Evolutionary conservation across 2,329 filamentous ascomycete genomes (phyloP).

Genomic region (Incumbomyces delicatus): DNA sequence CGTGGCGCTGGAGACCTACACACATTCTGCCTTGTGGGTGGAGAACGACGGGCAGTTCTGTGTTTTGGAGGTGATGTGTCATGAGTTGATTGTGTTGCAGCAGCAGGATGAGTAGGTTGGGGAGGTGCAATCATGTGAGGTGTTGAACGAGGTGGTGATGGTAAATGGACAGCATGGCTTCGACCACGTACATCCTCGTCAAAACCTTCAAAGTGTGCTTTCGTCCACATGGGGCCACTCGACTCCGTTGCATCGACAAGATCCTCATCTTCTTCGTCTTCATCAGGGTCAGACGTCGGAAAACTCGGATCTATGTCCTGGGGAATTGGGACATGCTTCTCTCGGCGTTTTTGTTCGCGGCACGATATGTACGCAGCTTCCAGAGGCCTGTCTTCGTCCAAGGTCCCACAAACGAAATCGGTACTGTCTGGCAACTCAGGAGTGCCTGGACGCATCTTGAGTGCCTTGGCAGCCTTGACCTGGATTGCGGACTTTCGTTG

Average conservation of each 20-base stretch:
- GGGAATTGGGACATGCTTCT: constrained; percentile 74
- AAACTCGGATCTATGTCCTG: constrained; percentile 98
- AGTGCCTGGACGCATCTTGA: constrained; percentile 56
- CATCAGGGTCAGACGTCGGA: constrained; percentile 84
- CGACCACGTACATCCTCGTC: constrained; percentile 42
- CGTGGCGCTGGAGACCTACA: constrained; percentile 38
- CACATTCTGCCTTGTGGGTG: constrained; percentile 17
- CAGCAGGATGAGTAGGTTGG: constrained; percentile 25
- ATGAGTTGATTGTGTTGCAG: constrained; percentile 31
- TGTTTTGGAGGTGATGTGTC: constrained; percentile 26
- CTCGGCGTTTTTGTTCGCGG: constrained; percentile 67
- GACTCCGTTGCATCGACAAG: constrained; percentile 47
- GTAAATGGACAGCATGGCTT: constrained; percentile 35
- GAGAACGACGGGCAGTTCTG: background rate
- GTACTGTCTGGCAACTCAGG: constrained; percentile 92
- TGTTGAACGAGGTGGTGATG: constrained; percentile 50
- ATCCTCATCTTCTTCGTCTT: constrained; percentile 63
- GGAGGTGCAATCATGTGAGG: constrained; percentile 48
- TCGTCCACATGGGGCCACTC: constrained; percentile 50
- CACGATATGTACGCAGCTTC: constrained; percentile 87
- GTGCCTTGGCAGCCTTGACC: constrained; percentile 8
- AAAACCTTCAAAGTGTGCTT: constrained; percentile 60
- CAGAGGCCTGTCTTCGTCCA: constrained; percentile 90
- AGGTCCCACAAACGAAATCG: constrained; percentile 95
- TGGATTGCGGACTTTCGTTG: constrained; percentile 17